A percentile compares a stretch with the other conserved stretches of the same genome.
Conservation (phyloP, 1,284 basidiomycete genomes). For the Ceratobasidium theobromae region DNA sequence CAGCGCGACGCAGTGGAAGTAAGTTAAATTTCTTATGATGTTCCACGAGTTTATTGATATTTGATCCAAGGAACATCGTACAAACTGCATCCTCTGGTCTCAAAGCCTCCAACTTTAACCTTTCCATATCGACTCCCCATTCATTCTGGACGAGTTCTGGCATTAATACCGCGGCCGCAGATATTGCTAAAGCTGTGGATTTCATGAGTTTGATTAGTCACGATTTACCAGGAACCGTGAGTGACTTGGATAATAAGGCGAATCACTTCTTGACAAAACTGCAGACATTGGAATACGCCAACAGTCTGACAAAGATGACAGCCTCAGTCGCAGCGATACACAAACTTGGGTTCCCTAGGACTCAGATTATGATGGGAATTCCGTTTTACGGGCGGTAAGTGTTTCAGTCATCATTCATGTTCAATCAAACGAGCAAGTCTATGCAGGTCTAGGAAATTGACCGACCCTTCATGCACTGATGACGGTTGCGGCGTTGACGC, state of each 20-base stretch:
- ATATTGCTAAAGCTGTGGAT: conserved; percentile 13
- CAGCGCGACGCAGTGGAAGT: conserved; percentile 28
- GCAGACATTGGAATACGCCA: conserved; percentile 24
- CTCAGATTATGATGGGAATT: conserved; percentile 29
- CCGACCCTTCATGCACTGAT: conserved; percentile 2
- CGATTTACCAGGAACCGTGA: conserved; percentile 18
- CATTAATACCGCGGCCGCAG: conserved; percentile 28
- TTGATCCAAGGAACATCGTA: conserved; percentile 16
- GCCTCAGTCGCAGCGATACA: conserved; percentile 1
- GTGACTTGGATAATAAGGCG: not conserved
- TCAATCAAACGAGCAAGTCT: not conserved
- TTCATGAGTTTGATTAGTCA: conserved; percentile 29
- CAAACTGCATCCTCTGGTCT: conserved; percentile 7
- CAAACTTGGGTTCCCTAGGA: conserved; percentile 20
- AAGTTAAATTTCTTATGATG: not conserved
- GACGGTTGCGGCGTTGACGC: conserved; percentile 14
- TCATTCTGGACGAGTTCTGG: conserved; percentile 29
- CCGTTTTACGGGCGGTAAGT: conserved; percentile 29
- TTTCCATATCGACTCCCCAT: conserved; percentile 19
- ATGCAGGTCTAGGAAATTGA: not conserved
- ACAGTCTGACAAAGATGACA: conserved; percentile 12
- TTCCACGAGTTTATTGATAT: not conserved
- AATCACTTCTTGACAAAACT: not conserved
- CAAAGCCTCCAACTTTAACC: not conserved
- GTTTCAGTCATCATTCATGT: not conserved